Evolutionary conservation across 2,329 filamentous ascomycete genomes (phyloP).

Genomic region (Penicillium hordei): DNA sequence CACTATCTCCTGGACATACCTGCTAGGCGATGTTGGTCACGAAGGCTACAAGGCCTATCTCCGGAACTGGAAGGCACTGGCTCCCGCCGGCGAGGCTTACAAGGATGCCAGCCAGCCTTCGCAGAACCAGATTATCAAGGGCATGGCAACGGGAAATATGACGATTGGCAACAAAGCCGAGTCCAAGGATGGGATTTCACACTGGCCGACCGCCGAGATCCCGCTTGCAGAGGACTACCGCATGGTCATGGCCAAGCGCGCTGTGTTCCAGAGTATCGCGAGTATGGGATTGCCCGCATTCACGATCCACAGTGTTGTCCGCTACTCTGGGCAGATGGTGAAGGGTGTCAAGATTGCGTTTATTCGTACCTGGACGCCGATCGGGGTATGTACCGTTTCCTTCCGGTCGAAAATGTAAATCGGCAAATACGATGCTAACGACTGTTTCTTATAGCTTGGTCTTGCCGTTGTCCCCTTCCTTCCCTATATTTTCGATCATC

Average conservation of each 20-base stretch:
- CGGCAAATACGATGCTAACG: constrained; percentile 16
- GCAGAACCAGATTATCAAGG: constrained; percentile 32
- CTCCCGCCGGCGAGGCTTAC: constrained; percentile 61
- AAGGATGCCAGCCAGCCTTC: constrained; percentile 39
- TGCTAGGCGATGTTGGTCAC: constrained; percentile 83
- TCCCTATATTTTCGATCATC: constrained; percentile 83
- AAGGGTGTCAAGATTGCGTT: constrained; percentile 75
- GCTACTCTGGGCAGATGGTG: constrained; percentile 82
- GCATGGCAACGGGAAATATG: constrained; percentile 40
- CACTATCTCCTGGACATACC: constrained; percentile 87
- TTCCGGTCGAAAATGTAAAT: not conserved
- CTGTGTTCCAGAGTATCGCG: constrained; percentile 84
- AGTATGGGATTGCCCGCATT: constrained; percentile 93
- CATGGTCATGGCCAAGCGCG: constrained; percentile 86
- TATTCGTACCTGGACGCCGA: constrained; percentile 82
- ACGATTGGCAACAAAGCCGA: constrained; percentile 16
- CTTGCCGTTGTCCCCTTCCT: constrained; percentile 77
- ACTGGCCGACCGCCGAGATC: constrained; percentile 51
- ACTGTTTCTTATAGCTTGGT: constrained; percentile 51
- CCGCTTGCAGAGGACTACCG: constrained; percentile 84
- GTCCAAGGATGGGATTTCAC: constrained; percentile 29
- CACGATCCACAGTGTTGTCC: constrained; percentile 89
- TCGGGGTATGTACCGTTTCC: constrained; percentile 65
- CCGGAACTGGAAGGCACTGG: constrained; percentile 73
- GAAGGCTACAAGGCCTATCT: constrained; percentile 96